Evolutionary conservation across 371 early-diverging fungal genomes (phyloP).

Genomic region (Funneliformis caledonium): DNA sequence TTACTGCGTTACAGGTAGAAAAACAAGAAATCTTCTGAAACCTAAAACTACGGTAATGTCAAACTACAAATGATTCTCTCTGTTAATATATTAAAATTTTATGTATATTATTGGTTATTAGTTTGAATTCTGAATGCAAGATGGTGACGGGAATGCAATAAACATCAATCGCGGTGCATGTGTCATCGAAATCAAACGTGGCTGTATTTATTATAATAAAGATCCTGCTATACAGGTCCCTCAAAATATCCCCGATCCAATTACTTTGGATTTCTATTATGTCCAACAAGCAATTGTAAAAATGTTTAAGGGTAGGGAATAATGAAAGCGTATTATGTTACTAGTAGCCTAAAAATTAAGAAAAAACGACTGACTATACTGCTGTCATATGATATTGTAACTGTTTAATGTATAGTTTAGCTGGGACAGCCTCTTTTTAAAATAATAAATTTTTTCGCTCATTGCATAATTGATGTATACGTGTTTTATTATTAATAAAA

Average conservation of each 20-base stretch:
- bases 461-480: too few species aligned
- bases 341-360: too few species aligned
- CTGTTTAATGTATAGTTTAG: too few species aligned
- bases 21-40: not conserved
- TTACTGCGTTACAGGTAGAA: not conserved
- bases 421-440: too few species aligned
- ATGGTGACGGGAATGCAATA: not conserved
- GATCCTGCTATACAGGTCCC: constrained; percentile 25
- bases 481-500: too few species aligned
- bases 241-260: constrained; percentile 34
- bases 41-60: not conserved
- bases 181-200: constrained; percentile 25
- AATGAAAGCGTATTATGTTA: too few species aligned
- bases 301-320: too few species aligned
- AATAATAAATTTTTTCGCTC: too few species aligned
- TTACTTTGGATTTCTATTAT: constrained; percentile 37
- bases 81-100: constrained; percentile 1
- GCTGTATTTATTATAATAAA: constrained; percentile 26
- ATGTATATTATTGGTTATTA: constrained; percentile 1
- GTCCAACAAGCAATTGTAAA: not conserved
- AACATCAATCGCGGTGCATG: not conserved
- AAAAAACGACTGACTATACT: too few species aligned
- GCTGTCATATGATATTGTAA: too few species aligned
- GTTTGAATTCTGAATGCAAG: constrained; percentile 23
- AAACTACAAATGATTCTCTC: not conserved